These are phyloP conservation scores for Scenedesmus sp. DNA, from an alignment of 163 green algal species.

Conservation along the genomic window DNA sequence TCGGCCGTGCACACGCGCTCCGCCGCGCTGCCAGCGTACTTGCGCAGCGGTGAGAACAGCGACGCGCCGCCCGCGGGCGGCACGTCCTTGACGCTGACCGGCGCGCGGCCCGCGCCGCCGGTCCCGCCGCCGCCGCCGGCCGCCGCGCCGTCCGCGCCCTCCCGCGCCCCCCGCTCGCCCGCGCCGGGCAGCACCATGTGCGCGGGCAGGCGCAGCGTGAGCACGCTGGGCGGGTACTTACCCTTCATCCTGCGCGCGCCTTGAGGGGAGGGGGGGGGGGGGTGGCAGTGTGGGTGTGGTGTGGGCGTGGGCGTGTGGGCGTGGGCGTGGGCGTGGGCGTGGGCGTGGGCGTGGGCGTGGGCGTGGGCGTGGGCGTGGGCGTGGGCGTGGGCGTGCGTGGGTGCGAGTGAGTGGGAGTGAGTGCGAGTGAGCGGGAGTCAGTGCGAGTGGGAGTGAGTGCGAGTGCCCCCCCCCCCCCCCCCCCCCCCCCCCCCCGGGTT, in stretches of 20 bases:
- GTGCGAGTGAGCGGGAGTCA: too few relatives aligned
- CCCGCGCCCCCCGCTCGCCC: neutral
- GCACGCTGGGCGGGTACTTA: conserved; percentile 16
- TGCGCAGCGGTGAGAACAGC: conserved; percentile 26
- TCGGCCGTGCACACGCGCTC: conserved; percentile 33
- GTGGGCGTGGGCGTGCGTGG: too few relatives aligned
- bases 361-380: too few relatives aligned
- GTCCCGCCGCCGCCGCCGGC: neutral
- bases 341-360: too few relatives aligned
- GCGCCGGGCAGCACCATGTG: conserved; percentile 19
- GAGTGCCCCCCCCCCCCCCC: too few relatives aligned
- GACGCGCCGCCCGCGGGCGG: neutral
- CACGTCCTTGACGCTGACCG: conserved; percentile 4
- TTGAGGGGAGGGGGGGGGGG: neutral
- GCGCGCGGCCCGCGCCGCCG: neutral
- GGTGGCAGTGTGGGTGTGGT: too few relatives aligned
- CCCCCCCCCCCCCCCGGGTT: too few relatives aligned
- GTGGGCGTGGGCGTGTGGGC: too few relatives aligned
- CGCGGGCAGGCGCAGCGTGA: conserved; percentile 13
- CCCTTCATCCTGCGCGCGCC: conserved; percentile 20
- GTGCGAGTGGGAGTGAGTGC: too few relatives aligned
- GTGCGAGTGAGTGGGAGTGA: too few relatives aligned
- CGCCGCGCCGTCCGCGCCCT: neutral
- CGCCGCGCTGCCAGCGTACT: conserved; percentile 37
- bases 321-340: too few relatives aligned